phyloP scores from a whole-genome alignment of 176 grass and related monocot genomes.

The Zoysia japonica region DNA sequence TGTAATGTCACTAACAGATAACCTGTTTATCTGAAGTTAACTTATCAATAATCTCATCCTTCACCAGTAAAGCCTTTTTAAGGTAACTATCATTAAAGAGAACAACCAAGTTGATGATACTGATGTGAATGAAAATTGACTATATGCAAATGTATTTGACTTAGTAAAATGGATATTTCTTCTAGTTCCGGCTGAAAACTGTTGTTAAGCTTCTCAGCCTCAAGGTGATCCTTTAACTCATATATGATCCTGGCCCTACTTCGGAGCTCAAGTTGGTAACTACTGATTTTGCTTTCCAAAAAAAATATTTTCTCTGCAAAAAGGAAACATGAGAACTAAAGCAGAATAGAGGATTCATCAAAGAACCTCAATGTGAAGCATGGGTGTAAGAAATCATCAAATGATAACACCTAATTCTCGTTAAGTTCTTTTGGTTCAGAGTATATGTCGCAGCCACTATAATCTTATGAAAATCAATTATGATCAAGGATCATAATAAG shows the following conservation, averaged over 20 bases:
- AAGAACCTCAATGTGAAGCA: background rate
- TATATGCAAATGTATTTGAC: conserved; percentile 16
- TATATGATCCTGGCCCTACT: conserved; percentile 62
- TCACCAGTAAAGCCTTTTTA: conserved; percentile 61
- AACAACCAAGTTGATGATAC: conserved; percentile 30
- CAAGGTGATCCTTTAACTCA: conserved; percentile 60
- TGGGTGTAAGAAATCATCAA: too few species aligned
- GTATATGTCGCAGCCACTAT: background rate
- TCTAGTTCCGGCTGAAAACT: conserved; percentile 61
- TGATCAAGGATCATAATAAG: conserved; percentile 19
- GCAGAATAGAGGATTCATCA: conserved; percentile 10
- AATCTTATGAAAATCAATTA: conserved; percentile 26
- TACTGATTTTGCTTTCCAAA: conserved; percentile 68
- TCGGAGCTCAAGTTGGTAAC: conserved; percentile 66
- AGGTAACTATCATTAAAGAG: conserved; percentile 69
- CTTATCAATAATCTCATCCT: conserved; percentile 75
- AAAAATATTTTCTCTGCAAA: conserved; percentile 62
- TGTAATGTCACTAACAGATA: background rate
- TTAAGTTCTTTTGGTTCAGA: too few species aligned
- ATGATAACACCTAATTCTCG: too few species aligned
- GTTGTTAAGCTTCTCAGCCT: conserved; percentile 60
- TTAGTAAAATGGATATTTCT: conserved; percentile 74
- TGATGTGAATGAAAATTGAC: conserved; percentile 25
- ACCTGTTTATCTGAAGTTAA: conserved; percentile 83
- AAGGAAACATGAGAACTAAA: conserved; percentile 31